Evolutionary conservation across 169 alveolate species (phyloP), one percentile per base, ranked within the genome.

Genomic region (Eimeria necatrix): DNA sequence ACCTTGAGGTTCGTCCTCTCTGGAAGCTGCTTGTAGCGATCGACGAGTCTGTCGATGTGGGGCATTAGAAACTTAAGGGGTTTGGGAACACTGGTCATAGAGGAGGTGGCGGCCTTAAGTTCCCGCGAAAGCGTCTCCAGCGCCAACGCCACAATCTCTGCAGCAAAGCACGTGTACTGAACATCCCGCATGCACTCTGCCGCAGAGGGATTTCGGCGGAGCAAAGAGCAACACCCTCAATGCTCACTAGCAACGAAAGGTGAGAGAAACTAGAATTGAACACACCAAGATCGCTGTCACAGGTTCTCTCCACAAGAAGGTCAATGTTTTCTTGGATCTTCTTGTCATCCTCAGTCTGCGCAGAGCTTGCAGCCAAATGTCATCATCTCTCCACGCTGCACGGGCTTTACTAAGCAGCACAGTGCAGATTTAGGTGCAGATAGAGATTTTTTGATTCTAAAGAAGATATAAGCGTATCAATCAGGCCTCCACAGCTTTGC

Each of bases 31-130:
- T 96, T 96, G 81, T 95, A 97, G 89, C 90, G 95, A 14, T 93
- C 97, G 78, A 80, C 95, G 53, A 97, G 95, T 52, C 95, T 96
- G 20, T 95, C 93, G 88, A 95, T 95, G 94, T 97, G 98, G 41
- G 97, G 93, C 56, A 98, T 96, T 68, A 97, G 94, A 78, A 97
- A 97, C 96, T 97, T 97, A 92, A 97, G 95, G 48, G 98, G 98
- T 91, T 97, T 96, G 53, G 98, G 98, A 46, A 97, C 98, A 81
- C 98, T 96, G 22, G 98, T 97, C 98, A 97, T 97, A 24, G 97
- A 96, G 68, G 97, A 95, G 7, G 98, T 96, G 32, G 98, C 96
- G 64, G 97, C 97, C 95, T 96, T 96, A 73, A 97, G 96, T 92
- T 96, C 96, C 52, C 80, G 51, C 7, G 95, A 93, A 59, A 93